phyloP scores from a whole-genome alignment of 192 early-diverging fungal genomes.

The Obelidium mucronatum region DNA sequence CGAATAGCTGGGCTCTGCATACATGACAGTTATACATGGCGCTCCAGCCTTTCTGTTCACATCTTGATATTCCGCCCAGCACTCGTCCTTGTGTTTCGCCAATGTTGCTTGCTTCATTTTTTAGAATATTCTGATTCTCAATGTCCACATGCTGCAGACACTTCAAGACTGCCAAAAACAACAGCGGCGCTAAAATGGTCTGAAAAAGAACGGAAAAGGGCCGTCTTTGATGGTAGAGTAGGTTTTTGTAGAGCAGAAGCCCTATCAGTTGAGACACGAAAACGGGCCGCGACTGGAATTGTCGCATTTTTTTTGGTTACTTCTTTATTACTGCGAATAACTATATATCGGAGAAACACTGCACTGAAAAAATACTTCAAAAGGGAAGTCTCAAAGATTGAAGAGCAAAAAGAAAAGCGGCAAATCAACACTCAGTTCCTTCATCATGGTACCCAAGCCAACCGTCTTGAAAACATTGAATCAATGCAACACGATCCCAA shows the following conservation, averaged over 20 bases:
- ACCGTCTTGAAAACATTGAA: too few species aligned
- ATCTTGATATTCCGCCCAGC: not conserved
- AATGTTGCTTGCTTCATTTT: not conserved
- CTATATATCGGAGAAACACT: too few species aligned
- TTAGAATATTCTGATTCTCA: not conserved
- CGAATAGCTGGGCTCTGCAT: not conserved
- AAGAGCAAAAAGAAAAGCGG: too few species aligned
- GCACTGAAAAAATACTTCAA: too few species aligned
- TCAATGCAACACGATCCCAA: too few species aligned
- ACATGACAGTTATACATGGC: not conserved
- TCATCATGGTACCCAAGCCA: too few species aligned
- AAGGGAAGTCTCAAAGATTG: too few species aligned
- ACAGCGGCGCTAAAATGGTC: not conserved
- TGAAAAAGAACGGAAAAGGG: not conserved
- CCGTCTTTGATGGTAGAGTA: not conserved
- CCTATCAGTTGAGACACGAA: not conserved
- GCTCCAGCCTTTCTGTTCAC: not conserved
- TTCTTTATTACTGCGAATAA: too few species aligned
- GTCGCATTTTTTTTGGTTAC: too few species aligned
- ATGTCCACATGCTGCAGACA: not conserved
- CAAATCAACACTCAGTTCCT: too few species aligned
- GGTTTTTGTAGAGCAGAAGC: not conserved
- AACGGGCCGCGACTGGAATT: too few species aligned
- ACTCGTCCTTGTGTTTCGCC: not conserved
- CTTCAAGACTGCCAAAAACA: not conserved